Conservation (phyloP, 768 basidiomycete genomes). For the Macrolepiota fuliginosa region DNA sequence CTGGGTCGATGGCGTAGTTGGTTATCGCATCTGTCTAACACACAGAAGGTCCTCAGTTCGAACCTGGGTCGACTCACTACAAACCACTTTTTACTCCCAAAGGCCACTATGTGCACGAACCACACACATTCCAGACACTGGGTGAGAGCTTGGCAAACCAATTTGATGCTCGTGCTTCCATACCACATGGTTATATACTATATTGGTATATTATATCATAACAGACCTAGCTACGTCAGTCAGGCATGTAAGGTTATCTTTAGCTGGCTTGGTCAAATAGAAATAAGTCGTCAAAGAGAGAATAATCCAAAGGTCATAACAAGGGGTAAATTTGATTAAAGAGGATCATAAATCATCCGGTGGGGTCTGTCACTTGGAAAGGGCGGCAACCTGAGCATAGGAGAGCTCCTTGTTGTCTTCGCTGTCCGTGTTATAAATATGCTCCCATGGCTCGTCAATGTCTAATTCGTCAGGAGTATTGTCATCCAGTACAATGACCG, state of each 20-base stretch:
- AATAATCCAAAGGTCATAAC: not conserved
- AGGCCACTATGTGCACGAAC: too few species aligned
- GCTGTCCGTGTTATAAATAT: conserved; percentile 5
- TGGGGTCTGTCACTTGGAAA: not conserved
- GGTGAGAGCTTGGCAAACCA: too few species aligned
- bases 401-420: conserved; percentile 9
- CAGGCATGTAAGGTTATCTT: not conserved
- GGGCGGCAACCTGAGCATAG: conserved; percentile 8
- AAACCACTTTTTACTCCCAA: not conserved
- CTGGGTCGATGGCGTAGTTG: conserved; percentile 69
- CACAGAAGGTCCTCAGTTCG: conserved; percentile 19
- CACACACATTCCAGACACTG: too few species aligned
- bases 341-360: not conserved
- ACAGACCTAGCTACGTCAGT: too few species aligned
- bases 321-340: too few species aligned
- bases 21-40: conserved; percentile 85
- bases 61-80: conserved; percentile 3
- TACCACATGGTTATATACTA: not conserved
- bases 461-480: conserved; percentile 8
- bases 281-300: not conserved
- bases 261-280: not conserved
- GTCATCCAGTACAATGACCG: conserved; percentile 19
- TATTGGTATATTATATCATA: not conserved
- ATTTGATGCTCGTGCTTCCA: too few species aligned
- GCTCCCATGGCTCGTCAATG: conserved; percentile 16